Evolutionary conservation across 352 stramenopile genomes (phyloP), one percentile per base, ranked within the genome.

Genomic region (Globisporangium splendens): DNA sequence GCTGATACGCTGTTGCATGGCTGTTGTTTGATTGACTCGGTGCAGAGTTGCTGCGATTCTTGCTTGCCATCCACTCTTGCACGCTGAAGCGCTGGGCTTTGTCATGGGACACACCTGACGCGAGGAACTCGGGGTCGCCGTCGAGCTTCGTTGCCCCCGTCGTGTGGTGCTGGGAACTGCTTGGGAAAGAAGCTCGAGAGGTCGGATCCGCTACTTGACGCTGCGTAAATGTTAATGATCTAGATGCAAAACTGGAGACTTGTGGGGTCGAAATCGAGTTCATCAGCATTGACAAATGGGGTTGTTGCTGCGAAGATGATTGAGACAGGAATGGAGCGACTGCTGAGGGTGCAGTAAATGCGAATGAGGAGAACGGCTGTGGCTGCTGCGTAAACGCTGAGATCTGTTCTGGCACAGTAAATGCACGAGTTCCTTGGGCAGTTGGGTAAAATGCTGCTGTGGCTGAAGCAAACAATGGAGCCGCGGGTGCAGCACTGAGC

Each of bases 11-110:
- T 49, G 41, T 38, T 41, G 44, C 24, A 74, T 50, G 20, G 3
- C 46, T 54, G 17, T 62, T 61, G 57, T 49, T 72, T 18, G 63
- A 43, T 63, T 79, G 61, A 17, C 43, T 69, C 3, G 68, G 64
- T 1, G 46, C 54, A n/a, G 68, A 78, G 4, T 49, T 24, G 1
- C 70, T 28, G 2, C 73, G 76, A 8, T 69, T 70, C 47, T 89
- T 89, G 47, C 52, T 89, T 2, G 79, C 77, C 54, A 91, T 88
- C 79, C 80, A 89, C 51, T 91, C 77, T 47, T 91, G 74, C 8
- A 91, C 82, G 60, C 79, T 89, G 8, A 89, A 76, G 14, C 63
- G 70, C 39, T 67, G 79, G 0, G 68, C 77, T 44, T 83, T 85
- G 28, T 91, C 82, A 41, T 91, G 82, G 8, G 82, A 89, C 28